Evolutionary conservation across 805 yeast species (phyloP), one percentile per base, ranked within the genome.

Genomic region (Clavispora vitiphila): DNA sequence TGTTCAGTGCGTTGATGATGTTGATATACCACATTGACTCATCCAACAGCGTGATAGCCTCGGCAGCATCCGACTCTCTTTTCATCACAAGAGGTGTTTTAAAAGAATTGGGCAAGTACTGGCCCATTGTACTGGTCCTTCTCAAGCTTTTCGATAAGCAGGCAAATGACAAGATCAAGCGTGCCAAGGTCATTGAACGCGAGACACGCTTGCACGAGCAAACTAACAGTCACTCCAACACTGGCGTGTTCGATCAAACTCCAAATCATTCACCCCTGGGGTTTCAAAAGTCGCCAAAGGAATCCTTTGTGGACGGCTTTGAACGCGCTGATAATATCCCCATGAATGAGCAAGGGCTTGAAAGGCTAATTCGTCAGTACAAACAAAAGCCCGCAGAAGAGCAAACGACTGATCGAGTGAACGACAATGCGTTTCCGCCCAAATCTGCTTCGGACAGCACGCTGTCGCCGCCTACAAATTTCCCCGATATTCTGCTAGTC

Each of bases 11-110:
- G 1, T 69, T 82, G 48, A 69, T 81, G 47, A 81, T 84, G 74
- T 76, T 85, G 60, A 69, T 83, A n/a, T 82, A 82, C 56, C 91
- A 85, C 62, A 72, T 80, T 38, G 75, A 70, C 50, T 67, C 72
- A 3, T 49, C 70, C 22, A 67, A 65, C 48, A 54, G 59, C 8
- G 67, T 63, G 12, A 67, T 70, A 47, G 65, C 73, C 2, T 56
- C 67, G 7, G 65, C 74, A 1, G 74, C 75, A 0, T 51, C 70
- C 9, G 75, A 70, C 49, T 66, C 73, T 18, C 55, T 70, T 31
- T 60, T 55, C 39, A 64, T 65, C 9, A 59, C 67, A 19, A 58
- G 62, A 46, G 63, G 61, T 5, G 76, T 61, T 19, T 61, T 62
- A 50, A 59, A 57, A 45, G 72, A 64, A 54, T 62, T 61, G 47